Base-by-base conservation (phyloP, 305 asterid genomes). In the Fraxinus sp. region DNA sequence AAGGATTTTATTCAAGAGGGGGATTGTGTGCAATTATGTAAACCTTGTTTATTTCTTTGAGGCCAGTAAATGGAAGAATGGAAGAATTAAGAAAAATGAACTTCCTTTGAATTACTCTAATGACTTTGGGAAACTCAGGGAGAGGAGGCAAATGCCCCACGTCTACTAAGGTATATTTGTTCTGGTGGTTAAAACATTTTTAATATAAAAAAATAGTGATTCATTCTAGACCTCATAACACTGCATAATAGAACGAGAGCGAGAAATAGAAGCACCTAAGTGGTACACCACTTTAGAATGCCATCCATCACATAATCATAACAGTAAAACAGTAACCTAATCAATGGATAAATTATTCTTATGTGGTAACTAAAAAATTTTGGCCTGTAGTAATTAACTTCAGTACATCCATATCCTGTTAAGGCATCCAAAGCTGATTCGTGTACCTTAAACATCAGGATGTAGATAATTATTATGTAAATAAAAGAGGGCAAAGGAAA, bases 401-500 rank as follows among this genome's bases (percentile, higher is more conserved):
- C 82, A 70, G 59, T 68, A 79, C 22, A 43, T 81, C 35, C 62
- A 57, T 68, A 68, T 59, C 41, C 39, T 78, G 49, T 57, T 74
- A 36, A 77, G 75, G 28, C 72, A 78, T 43, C 78, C 75, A 74
- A 85, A 22, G 49, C 73, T 68, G 55, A 68, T 41, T 41, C 52
- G 4, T 41, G 52, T 10, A 16, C 52, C 52, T 41, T 41, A 41
- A 41, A 41, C 52, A 41, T 41, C 52, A 9, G 52, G 52, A 41
- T 9, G 52, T 41, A 41, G 52, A 41, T 41, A 41, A 41, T 41
- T 41, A 5, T 78, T 41, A 33, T 33, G 64, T 13, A 22, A 75
- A 28, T 24, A 64, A 68, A 57, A 80, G 4, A 68, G 39, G 72
- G 75, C 81, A 80, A 79, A 49, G 35, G 64, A 84, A 39, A 80